phyloP scores from a whole-genome alignment of 768 basidiomycete species.

The Tricholoma sp. region DNA sequence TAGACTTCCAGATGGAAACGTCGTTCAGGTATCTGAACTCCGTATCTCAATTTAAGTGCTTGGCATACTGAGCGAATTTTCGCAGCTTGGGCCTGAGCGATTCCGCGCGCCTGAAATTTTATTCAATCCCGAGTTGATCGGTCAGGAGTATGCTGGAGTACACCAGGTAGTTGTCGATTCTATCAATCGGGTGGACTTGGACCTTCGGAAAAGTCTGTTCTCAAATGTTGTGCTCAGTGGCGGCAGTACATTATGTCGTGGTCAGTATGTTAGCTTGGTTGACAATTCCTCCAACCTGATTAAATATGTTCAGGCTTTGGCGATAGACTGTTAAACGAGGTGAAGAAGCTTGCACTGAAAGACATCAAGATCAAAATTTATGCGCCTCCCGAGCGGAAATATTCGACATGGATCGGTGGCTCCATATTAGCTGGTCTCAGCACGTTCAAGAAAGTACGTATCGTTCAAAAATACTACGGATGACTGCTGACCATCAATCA shows the following conservation, averaged over 20 bases:
- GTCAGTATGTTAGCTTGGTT: slow-evolving; percentile 34
- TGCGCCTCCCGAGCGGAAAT: slow-evolving; percentile 98
- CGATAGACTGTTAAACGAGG: slow-evolving; percentile 92
- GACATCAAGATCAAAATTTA: slow-evolving; percentile 99
- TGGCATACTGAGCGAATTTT: slow-evolving; percentile 10
- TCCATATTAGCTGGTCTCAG: slow-evolving; percentile 93
- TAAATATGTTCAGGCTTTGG: slow-evolving; percentile 65
- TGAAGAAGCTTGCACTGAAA: slow-evolving; percentile 92
- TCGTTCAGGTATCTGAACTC: slow-evolving; percentile 65
- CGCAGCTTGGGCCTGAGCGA: slow-evolving; percentile 86
- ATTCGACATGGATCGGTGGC: slow-evolving; percentile 96
- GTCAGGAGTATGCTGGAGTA: slow-evolving; percentile 93
- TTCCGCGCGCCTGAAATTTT: slow-evolving; percentile 97
- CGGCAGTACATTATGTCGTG: slow-evolving; percentile 92
- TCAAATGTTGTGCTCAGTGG: slow-evolving; percentile 97
- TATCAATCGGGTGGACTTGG: slow-evolving; percentile 92
- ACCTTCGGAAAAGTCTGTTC: slow-evolving; percentile 91
- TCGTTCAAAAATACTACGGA: not conserved
- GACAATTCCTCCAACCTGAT: not conserved
- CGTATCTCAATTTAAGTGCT: not conserved
- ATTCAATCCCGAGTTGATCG: slow-evolving; percentile 96
- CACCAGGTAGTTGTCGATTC: slow-evolving; percentile 99
- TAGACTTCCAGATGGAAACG: slow-evolving; percentile 90
- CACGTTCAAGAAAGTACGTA: slow-evolving; percentile 90
- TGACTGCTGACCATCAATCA: slow-evolving; percentile 22